Conservation (phyloP, 2,329 filamentous ascomycete species). For the Diaporthe longicolla region DNA sequence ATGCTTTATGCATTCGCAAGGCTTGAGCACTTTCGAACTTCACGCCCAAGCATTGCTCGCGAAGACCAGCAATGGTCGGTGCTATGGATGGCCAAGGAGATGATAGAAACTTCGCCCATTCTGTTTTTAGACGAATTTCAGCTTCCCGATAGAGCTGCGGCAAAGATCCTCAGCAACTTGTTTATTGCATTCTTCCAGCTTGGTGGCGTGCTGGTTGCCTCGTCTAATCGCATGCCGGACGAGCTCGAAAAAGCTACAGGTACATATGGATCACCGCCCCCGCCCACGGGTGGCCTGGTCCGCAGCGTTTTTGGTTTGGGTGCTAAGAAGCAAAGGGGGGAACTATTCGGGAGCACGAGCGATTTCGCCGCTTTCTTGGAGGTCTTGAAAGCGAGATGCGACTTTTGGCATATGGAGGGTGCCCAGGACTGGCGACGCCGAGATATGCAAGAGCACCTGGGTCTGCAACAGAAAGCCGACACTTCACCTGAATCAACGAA, state of each 20-base stretch:
- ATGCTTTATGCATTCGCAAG: conserved; percentile 84
- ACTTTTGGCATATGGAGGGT: conserved; percentile 88
- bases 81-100: conserved; percentile 80
- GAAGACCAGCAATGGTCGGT: conserved; percentile 73
- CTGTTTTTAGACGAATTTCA: conserved; percentile 89
- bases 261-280: conserved; percentile 73
- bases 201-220: conserved; percentile 84
- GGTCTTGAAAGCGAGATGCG: conserved; percentile 81
- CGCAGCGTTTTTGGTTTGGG: conserved; percentile 62
- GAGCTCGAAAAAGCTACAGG: conserved; percentile 83
- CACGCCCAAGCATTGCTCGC: conserved; percentile 45
- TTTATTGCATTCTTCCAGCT: conserved; percentile 87
- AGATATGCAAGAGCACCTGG: conserved; percentile 53
- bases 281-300: conserved; percentile 66
- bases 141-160: conserved; percentile 81
- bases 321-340: conserved; percentile 55
- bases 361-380: conserved; percentile 85
- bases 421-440: conserved; percentile 78
- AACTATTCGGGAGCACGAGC: conserved; percentile 72
- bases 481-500: not conserved
- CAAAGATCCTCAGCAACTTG: conserved; percentile 84
- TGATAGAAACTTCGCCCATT: conserved; percentile 81
- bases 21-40: conserved; percentile 74
- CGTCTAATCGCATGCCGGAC: conserved; percentile 87
- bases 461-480: not conserved